Base-by-base conservation (phyloP, 2,329 filamentous ascomycete species). In the Pseudonectria buxi region DNA sequence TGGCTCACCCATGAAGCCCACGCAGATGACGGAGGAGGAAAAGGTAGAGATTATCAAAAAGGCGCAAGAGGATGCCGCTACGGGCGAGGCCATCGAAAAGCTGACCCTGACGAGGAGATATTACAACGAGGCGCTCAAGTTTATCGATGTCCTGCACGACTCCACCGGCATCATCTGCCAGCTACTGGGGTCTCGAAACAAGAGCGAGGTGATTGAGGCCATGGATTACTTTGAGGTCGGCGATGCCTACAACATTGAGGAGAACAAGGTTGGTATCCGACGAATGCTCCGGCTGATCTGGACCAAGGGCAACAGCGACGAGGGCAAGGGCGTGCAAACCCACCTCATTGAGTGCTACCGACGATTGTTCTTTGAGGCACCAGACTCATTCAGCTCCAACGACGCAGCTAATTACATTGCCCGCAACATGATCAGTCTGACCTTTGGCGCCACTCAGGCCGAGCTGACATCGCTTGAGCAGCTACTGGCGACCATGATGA, bases 241-340 rank as follows among this genome's bases (percentile, higher is more conserved):
- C 29, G 89, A 98, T 58, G 90, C 89, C 6, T 96, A 96, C 71
- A 92, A 94, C 59, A 83, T 98, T 39, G 86, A 95, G 59, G 86
- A 92, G 48, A 88, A 94, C 55, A 89, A 94, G 59, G 67, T 83
- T 26, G 92, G 94, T 38, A 96, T 98, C 54, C 78, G 90, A 40
- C 83, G 88, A 38, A 98, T 98, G 92, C 72, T 98, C 44, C 82
- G 90, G 35, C 72, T 98, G 14, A 98, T 98, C 59, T 98, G 92
- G 92, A 98, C 92, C 45, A 98, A 98, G 65, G 90, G 92, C 50
- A 98, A 96, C 64, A 96, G 88, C 52, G 92, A 98, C 54, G 94
- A 98, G 69, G 92, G 94, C 52, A 98, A 96, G 65, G 92, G 92
- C 37, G 89, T 98, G 3, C 94, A 98, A 58, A 86, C 85, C 3